These are phyloP conservation scores for Erigeron philadelphicus DNA, from an alignment of 140 eudicot genomes.

Conservation along the genomic window DNA sequence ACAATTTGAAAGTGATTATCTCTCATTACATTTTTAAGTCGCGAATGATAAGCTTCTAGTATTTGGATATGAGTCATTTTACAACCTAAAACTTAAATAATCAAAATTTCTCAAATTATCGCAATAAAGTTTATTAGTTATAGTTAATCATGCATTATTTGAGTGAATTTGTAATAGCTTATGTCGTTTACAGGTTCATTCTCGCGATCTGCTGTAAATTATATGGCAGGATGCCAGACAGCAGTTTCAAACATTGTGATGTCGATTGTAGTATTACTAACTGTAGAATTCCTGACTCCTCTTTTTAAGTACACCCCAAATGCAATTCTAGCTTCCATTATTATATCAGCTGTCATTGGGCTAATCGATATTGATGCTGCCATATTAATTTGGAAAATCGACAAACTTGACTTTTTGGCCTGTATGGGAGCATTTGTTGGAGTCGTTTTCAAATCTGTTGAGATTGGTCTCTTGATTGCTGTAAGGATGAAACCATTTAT, in stretches of 20 bases:
- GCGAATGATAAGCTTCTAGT: no score
- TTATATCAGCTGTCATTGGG: constrained; percentile 75
- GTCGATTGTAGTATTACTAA: constrained; percentile 60
- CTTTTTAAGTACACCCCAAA: constrained; percentile 80
- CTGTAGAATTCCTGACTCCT: constrained; percentile 63
- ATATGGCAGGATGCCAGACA: constrained; percentile 85
- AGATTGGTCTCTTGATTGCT: constrained; percentile 77
- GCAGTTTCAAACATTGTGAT: constrained; percentile 80
- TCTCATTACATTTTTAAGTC: no score
- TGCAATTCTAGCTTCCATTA: constrained; percentile 75
- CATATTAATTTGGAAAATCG: constrained; percentile 70
- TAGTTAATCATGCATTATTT: neutral
- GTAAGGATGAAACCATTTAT: constrained; percentile 35
- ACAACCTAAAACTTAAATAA: neutral
- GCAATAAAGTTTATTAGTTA: neutral
- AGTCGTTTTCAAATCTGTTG: constrained; percentile 66
- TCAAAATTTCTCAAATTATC: no score
- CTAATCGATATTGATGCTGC: constrained; percentile 66
- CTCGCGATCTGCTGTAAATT: constrained; percentile 78
- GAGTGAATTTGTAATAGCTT: neutral
- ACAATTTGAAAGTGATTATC: no score
- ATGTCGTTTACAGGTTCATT: constrained; percentile 54
- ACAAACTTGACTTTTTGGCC: constrained; percentile 73
- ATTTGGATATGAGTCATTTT: neutral
- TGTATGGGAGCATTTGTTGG: constrained; percentile 91